phyloP scores from a whole-genome alignment of 2,329 filamentous ascomycete genomes.

The Fusarium virguliforme region DNA sequence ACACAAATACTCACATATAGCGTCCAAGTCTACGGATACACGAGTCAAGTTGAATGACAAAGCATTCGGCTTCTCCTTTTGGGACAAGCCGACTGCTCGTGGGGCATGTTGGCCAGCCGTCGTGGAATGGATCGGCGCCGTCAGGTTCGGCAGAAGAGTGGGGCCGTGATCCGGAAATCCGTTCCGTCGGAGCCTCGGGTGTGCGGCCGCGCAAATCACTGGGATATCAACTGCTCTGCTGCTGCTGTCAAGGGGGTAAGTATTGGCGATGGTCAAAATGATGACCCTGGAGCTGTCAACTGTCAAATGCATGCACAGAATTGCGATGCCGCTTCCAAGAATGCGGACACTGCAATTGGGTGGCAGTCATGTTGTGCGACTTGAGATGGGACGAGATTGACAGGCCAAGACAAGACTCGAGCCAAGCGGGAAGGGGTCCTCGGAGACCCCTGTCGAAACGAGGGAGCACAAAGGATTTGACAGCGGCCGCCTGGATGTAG shows the following conservation, averaged over 20 bases:
- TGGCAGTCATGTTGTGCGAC: neutral
- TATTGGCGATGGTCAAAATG: neutral
- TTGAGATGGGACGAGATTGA: conserved; percentile 12
- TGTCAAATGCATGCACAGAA: conserved; percentile 5
- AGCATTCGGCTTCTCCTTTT: neutral
- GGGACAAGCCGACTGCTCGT: neutral
- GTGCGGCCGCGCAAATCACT: neutral
- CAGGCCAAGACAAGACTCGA: neutral
- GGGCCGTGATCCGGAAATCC: conserved; percentile 5
- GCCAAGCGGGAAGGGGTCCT: conserved; percentile 15
- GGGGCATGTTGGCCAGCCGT: neutral
- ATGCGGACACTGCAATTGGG: conserved; percentile 9
- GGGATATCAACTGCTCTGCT: neutral
- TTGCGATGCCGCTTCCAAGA: conserved; percentile 8
- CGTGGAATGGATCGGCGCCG: conserved; percentile 9
- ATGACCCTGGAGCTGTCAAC: neutral
- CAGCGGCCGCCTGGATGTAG: conserved; percentile 15
- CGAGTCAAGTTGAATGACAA: neutral
- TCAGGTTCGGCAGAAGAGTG: neutral
- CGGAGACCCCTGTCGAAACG: conserved; percentile 7
- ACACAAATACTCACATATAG: too few relatives aligned
- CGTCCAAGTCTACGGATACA: too few relatives aligned
- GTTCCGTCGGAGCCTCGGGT: conserved; percentile 14
- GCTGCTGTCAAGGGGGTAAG: conserved; percentile 1
- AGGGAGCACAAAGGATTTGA: conserved; percentile 18